These are phyloP conservation scores for Sclerotinia glacialis DNA, from an alignment of 2,329 filamentous ascomycete genomes.

Conservation along the genomic window DNA sequence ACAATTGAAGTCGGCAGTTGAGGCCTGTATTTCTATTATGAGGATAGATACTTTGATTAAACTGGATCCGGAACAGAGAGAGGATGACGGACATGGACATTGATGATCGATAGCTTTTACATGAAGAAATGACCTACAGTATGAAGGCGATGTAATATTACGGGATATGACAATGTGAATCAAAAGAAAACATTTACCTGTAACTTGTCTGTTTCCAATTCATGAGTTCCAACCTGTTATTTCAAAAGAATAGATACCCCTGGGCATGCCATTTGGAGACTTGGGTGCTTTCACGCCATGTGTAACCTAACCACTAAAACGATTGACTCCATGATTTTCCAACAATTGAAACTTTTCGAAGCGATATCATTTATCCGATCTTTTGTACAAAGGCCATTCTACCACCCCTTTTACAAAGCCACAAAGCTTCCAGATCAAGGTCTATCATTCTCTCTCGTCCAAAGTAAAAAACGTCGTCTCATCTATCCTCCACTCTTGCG, in stretches of 20 bases:
- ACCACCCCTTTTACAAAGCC: conserved; percentile 41
- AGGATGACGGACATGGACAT: conserved; percentile 84
- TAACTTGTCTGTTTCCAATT: neutral
- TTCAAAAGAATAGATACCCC: neutral
- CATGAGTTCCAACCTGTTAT: neutral
- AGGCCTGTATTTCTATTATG: conserved; percentile 99
- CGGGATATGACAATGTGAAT: conserved; percentile 19
- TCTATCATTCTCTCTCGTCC: conserved; percentile 46
- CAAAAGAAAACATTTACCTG: conserved; percentile 20
- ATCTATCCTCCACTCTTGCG: conserved; percentile 13
- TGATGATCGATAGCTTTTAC: conserved; percentile 44
- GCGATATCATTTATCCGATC: conserved; percentile 22
- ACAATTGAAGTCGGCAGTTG: conserved; percentile 96
- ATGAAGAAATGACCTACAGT: conserved; percentile 22
- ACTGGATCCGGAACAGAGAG: conserved; percentile 84
- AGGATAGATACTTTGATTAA: conserved; percentile 98
- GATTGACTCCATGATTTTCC: neutral
- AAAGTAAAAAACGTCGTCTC: conserved; percentile 5
- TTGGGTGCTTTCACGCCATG: neutral
- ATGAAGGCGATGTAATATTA: conserved; percentile 23
- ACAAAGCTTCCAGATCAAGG: conserved; percentile 38
- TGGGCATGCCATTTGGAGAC: neutral
- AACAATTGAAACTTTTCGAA: conserved; percentile 16
- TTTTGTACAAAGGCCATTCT: conserved; percentile 25
- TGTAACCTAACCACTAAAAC: neutral